Conservation (phyloP, 2,329 filamentous ascomycete genomes). For the Penicillium rolfsii region DNA sequence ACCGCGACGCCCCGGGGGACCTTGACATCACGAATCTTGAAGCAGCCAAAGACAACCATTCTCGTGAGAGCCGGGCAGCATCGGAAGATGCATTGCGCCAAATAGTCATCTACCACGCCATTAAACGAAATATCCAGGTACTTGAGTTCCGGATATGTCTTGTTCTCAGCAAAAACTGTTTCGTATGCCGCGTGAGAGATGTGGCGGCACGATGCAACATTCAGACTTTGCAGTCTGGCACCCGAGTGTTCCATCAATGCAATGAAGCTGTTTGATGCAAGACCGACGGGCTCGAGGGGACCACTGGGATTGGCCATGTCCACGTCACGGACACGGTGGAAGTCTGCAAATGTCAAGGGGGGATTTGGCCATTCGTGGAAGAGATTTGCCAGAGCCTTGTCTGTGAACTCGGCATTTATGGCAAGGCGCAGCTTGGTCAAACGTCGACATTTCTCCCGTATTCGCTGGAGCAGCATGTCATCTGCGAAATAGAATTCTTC, state of each 20-base stretch:
- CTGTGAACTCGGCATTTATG: constrained; percentile 74
- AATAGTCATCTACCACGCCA: constrained; percentile 49
- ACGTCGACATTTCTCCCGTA: constrained; percentile 69
- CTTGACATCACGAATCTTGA: constrained; percentile 59
- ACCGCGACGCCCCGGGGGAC: constrained; percentile 62
- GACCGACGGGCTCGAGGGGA: constrained; percentile 65
- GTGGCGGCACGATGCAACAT: constrained; percentile 83
- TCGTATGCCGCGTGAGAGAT: constrained; percentile 74
- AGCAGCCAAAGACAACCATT: constrained; percentile 66
- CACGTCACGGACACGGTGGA: constrained; percentile 76
- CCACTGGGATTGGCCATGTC: constrained; percentile 71
- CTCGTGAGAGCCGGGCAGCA: constrained; percentile 55
- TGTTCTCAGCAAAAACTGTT: constrained; percentile 67
- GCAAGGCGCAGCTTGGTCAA: constrained; percentile 80
- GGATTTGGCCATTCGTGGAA: constrained; percentile 78
- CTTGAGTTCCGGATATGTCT: constrained; percentile 67
- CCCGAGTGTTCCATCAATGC: constrained; percentile 87
- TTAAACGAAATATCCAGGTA: constrained; percentile 77
- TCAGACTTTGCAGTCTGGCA: constrained; percentile 64
- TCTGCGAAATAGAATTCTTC: constrained; percentile 68
- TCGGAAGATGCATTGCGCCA: constrained; percentile 50
- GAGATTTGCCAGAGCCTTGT: constrained; percentile 70
- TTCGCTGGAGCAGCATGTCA: constrained; percentile 69
- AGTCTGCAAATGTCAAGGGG: constrained; percentile 69
- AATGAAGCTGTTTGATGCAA: constrained; percentile 74